Evolutionary conservation across 306 rosid genomes (phyloP), one percentile per base, ranked within the genome.

Genomic region (Ormosia emarginata): DNA sequence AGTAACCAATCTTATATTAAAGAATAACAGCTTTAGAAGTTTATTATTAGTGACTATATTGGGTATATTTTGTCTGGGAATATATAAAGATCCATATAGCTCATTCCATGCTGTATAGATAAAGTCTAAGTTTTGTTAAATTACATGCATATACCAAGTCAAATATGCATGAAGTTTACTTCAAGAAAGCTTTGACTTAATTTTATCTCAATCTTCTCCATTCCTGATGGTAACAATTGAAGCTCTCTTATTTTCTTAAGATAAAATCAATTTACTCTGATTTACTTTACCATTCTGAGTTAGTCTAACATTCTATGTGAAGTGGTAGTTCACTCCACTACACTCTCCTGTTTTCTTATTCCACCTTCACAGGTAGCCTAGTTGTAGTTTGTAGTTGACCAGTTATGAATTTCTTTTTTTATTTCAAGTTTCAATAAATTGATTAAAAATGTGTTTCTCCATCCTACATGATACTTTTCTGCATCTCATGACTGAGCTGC

Each of bases 61-160:
- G n/a, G 64, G 64, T 37, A 49, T 39, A 41, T 44, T 58, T 30
- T 56, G 24, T 57, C 24, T 67, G 37, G 52, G 8, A 18, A 18
- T 39, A 58, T 67, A 74, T 79, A 63, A 59, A 84, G 52, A 47
- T 74, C 30, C 44, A 17, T 17, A 61, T 68, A 9, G 84, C 32
- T 74, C 39, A 67, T 17, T 33, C 13, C 72, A 0, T 18, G 52
- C 33, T 44, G 12, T 40, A 40, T 10, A 9, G 8, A 71, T 36
- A 36, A 3, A 0, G 62, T 34, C 34, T 36, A 33, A 3, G 15
- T 17, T 46, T 49, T 17, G 34, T 79, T 67, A 67, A 67, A 59
- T 73, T 66, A 9, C 9, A 63, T 37, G 32, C 33, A 3, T 18
- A 56, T 33, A 66, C 46, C 39, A 30, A 58, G 14, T 74, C 40